Conservation (phyloP, 208 protist genomes). For the Novymonas esmeraldas region DNA sequence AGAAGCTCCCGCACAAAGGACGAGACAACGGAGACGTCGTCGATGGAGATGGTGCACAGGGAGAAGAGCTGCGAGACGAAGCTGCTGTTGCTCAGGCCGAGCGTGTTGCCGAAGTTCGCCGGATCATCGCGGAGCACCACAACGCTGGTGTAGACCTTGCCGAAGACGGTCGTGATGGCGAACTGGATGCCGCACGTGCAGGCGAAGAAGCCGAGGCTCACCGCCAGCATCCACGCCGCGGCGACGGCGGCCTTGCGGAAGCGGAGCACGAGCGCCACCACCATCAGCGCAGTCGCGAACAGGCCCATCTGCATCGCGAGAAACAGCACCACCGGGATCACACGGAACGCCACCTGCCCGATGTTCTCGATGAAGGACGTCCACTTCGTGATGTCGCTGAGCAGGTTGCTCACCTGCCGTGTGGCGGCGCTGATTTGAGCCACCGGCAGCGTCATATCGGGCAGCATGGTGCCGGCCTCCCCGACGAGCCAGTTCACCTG, state of each 20-base stretch:
- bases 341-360: constrained; percentile 37
- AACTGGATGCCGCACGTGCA: constrained; percentile 36
- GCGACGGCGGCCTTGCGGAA: constrained; percentile 18
- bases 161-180: constrained; percentile 23
- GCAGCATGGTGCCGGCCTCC: constrained; percentile 21
- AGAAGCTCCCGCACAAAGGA: constrained; percentile 31
- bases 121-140: constrained; percentile 31
- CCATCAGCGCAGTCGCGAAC: constrained; percentile 26
- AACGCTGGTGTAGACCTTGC: constrained; percentile 28
- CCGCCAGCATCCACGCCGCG: constrained; percentile 36
- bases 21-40: constrained; percentile 20
- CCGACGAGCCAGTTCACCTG: constrained; percentile 34
- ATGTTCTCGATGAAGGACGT: constrained; percentile 34
- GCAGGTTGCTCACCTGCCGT: constrained; percentile 7
- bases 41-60: constrained; percentile 29
- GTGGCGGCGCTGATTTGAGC: constrained; percentile 20
- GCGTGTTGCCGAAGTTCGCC: constrained; percentile 9
- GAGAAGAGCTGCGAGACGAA: constrained; percentile 34
- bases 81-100: constrained; percentile 25
- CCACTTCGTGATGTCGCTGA: constrained; percentile 25
- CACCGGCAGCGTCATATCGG: constrained; percentile 19
- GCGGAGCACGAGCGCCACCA: constrained; percentile 23
- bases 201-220: constrained; percentile 28
- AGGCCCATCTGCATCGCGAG: constrained; percentile 35
- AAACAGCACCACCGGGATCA: constrained; percentile 37